phyloP scores from a whole-genome alignment of 2,329 filamentous ascomycete species.

The Ophiostoma sp. region DNA sequence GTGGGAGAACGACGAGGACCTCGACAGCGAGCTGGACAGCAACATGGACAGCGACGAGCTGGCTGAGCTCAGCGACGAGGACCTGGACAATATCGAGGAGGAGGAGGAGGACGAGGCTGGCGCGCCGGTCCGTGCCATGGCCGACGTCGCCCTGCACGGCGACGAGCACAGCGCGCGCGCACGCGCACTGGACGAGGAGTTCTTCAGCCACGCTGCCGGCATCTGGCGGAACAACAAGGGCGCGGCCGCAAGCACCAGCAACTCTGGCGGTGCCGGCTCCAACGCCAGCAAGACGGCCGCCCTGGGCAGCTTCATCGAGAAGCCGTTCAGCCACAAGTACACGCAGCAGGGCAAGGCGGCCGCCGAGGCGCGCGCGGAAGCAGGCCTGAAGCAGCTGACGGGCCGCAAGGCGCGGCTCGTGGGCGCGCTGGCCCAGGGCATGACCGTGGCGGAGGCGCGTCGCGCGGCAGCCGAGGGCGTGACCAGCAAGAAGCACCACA shows the following conservation, averaged over 20 bases:
- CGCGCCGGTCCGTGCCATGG: conserved; percentile 34
- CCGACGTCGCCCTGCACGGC: conserved; percentile 42
- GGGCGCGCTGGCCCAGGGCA: conserved; percentile 73
- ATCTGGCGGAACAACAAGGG: conserved; percentile 11
- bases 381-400: conserved; percentile 57
- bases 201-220: conserved; percentile 58
- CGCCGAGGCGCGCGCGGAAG: conserved; percentile 25
- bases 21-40: background rate
- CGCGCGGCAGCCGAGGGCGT: conserved; percentile 51
- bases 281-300: conserved; percentile 38
- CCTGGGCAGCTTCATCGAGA: conserved; percentile 46
- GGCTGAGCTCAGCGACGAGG: conserved; percentile 18
- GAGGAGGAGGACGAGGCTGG: background rate
- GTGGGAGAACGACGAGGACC: conserved; percentile 4
- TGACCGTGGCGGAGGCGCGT: conserved; percentile 74
- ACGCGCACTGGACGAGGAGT: conserved; percentile 73
- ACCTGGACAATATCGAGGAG: background rate
- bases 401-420: conserved; percentile 78
- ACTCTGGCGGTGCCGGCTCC: conserved; percentile 39
- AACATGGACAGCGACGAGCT: conserved; percentile 13
- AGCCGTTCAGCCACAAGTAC: conserved; percentile 89
- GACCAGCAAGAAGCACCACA: conserved; percentile 87
- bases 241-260: background rate
- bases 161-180: conserved; percentile 59
- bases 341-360: conserved; percentile 61